Base-by-base conservation (phyloP, 352 stramenopile genomes). In the Phytophthora europaea region DNA sequence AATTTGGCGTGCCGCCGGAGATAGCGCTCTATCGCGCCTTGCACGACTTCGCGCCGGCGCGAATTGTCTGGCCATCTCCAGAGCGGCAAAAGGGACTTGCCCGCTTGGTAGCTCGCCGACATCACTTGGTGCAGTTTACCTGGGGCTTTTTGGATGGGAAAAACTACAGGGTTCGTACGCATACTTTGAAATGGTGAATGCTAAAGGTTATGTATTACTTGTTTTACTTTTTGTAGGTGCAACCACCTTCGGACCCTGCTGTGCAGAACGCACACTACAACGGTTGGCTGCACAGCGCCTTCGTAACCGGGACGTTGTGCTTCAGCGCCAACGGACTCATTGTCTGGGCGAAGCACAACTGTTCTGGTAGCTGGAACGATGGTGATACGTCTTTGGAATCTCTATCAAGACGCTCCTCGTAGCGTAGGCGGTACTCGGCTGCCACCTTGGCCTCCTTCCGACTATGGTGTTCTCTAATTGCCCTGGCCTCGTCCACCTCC, bases 361-460 rank as follows among this genome's bases (percentile, higher is more conserved):
- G 26, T 55, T 20, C 53, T 16, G 66, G 66, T 3, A 64, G 51
- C 34, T 73, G 66, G 59, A 73, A 73, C 23, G 66, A 73, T 16
- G 53, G 36, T 0, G 66, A 71, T 45, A 71, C 55, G 1, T 48
- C 22, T 16, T 26, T 63, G 3, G 45, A 62, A 59, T 63, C 56
- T 18, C 36, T 20, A 7, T 63, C 38, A 0, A 53, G 3, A 9
- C 56, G 22, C 20, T 43, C 22, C 22, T 63, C 56, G 20, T 53
- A 40, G 2, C 56, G 36, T 4, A 36, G 38, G 0, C 56, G 56
- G 13, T 22, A 40, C n/a, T 63, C 56, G 9, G 23, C 53, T 16
- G 50, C 50, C 13, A 16, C 50, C 12, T n/a, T 20, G 15, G 50
- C 23, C 50, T 55, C 50, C 31, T n/a, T 55, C 1, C 13, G 4